Conservation (phyloP, 2,329 filamentous ascomycete genomes). For the Cladosporium sp. region DNA sequence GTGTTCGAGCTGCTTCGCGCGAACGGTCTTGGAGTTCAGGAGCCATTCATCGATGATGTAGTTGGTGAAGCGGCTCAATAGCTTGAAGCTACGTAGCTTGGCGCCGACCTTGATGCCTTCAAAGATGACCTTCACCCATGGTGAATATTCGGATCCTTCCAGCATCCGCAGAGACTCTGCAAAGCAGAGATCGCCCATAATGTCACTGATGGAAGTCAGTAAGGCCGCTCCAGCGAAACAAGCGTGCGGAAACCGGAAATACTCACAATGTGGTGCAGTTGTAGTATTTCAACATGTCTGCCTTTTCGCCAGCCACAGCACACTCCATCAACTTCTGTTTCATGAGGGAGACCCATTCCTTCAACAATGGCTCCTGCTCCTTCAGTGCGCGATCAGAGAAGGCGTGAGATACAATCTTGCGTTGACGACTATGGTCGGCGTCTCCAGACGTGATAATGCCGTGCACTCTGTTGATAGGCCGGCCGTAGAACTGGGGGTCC, state of each 20-base stretch:
- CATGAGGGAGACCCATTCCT: conserved; percentile 24
- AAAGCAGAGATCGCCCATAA: conserved; percentile 31
- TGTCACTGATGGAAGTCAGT: conserved; percentile 13
- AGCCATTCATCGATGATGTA: conserved; percentile 10
- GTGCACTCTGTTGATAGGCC: conserved; percentile 19
- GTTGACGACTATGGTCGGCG: conserved; percentile 35
- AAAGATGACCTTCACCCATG: conserved; percentile 24
- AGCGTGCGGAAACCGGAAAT: no score
- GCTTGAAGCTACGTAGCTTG: conserved; percentile 2
- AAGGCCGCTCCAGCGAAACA: background rate
- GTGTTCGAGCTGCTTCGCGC: conserved; percentile 19
- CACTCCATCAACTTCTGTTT: conserved; percentile 21
- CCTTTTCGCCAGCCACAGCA: conserved; percentile 15
- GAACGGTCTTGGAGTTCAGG: conserved; percentile 1
- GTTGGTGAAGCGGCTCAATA: background rate
- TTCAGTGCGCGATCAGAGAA: conserved; percentile 30
- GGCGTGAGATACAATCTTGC: conserved; percentile 28
- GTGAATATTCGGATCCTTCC: conserved; percentile 27
- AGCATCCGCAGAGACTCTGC: conserved; percentile 28
- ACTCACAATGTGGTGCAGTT: conserved; percentile 29
- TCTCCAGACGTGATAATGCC: conserved; percentile 34
- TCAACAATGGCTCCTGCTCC: conserved; percentile 28
- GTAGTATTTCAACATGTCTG: conserved; percentile 30
- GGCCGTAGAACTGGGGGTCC: conserved; percentile 21
- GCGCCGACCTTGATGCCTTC: conserved; percentile 11